Base-by-base conservation (phyloP, 192 early-diverging fungal species). In the Coemansia sp. region DNA sequence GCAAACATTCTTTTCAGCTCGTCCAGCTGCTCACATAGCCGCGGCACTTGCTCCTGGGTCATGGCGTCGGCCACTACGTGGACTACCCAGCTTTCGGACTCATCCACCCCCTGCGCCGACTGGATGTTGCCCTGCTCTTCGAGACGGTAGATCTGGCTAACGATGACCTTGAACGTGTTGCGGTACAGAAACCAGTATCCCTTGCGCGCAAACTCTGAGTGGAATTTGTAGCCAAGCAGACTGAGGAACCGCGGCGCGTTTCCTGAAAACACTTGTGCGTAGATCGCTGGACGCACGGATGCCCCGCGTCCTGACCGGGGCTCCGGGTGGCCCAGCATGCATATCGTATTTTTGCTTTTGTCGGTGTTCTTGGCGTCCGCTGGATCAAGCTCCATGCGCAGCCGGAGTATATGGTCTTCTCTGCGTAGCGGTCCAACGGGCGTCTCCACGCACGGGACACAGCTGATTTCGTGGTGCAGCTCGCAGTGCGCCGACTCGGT, bases 201-300 rank as follows among this genome's bases (percentile, higher is more conserved):
- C 55, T 83, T 82, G 56, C 85, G 75, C 8, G 83, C 80, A 57
- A 84, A 83, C 63, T 90, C 89, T 62, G 86, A 89, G 42, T 82
- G 81, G 67, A 76, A 89, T 81, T 66, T 86, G 63, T 93, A 93
- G 9, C 90, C 88, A 10, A 93, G 70, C 38, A 88, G 76, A 28
- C 79, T 82, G 72, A 92, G 83, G 56, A 87, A 90, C 64, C 83
- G 71, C 59, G 89, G 74, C 0, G 83, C 86, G 63, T 92, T 87
- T 15, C 88, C 91, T n/a, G 84, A 70, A 13, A 83, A 27, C 15
- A 84, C 63, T 44, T 82, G 77, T 14, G 87, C 84, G 62, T 88
- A 81, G 27, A 88, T 83, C 8, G 83, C 84, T 6, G 87, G 86
- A 29, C 88, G 82, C 23, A 86, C 86, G 1, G 82, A 87, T 5